Base-by-base conservation (phyloP, 192 early-diverging fungal genomes). In the Cetraspora pellucida region DNA sequence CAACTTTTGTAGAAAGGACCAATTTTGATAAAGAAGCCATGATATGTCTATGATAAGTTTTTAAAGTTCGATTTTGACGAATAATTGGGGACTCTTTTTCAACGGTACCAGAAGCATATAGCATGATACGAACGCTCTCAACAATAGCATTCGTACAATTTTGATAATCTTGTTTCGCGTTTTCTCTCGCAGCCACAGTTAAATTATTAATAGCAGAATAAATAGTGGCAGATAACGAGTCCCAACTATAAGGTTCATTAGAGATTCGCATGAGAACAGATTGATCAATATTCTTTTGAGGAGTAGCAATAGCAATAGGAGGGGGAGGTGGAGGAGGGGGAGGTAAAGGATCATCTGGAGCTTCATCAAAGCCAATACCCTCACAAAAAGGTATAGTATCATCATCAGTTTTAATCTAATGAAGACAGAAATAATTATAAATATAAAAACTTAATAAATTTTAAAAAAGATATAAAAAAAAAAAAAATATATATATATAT, bases 11-110 rank as follows among this genome's bases (percentile, higher is more conserved):
- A 11, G 93, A 90, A 17, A 98, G 82, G 17, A 93, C 86, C 71
- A 98, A 84, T 61, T 95, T 95, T 13, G 95, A 94, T 16, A 97
- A 78, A 6, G 91, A 84, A 21, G 89, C 89, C 81, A 95, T 91
- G 47, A 99, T 91, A 28, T 89, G 86, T 21, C 89, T 86, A 81
- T 98, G 94, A 64, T 89, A 80, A 45, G 87, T 78, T 78, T 87
- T 91, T 50, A 98, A 82, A 61, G 83, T 78, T 14, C 80, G 82
- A 78, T 96, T 88, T 45, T 85, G 82, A 71, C 89, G 86, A 75
- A 93, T 89, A 14, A 87, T 83, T 3, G 87, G 84, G 1, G 90
- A 87, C 28, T 95, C 92, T 59, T 88, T 90, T 25, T 89, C 89
- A 0, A 91, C 85, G 0, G 91, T 88, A 37, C 90, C 92, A 8